Evolutionary conservation across 768 basidiomycete genomes (phyloP), one percentile per base, ranked within the genome.

Genomic region (Suillus sp.): DNA sequence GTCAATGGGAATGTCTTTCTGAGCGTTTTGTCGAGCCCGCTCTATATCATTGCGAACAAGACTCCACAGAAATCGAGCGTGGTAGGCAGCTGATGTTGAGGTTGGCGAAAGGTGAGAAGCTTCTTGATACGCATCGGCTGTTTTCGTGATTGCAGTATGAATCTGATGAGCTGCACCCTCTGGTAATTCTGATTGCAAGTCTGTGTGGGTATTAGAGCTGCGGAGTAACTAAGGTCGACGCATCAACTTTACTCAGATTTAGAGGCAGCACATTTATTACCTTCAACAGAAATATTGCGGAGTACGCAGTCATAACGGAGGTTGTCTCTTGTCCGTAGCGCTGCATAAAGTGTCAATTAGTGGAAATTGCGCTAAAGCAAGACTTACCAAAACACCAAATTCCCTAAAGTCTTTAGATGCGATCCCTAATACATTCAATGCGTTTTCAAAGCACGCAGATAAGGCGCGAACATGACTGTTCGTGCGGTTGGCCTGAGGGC

Each of bases 271-370:
- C n/a, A 67, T 75, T 13, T 27, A 61, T 59, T 71, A 90, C 93
- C 81, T 83, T 88, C 67, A 94, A 78, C 66, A 95, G 77, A 71
- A 92, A 89, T 42, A 94, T 86, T 22, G 92, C 92, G 54, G 90
- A 86, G 69, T 94, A 94, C 30, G 91, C 93, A 22, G 90, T 90
- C 92, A 94, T 94, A 53, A 90, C 85, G 9, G 89, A 88, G 64
- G 92, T 86, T 5, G 90, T 89, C 72, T 94, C 92, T 78, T 94
- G 93, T 9, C 89, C 85, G 68, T 94, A 95, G 51, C 89, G 88
- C 92, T 93, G 72, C 18, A 62, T 56, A 27, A 57, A 18, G 59
- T 54, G 47, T 69, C 40, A 69, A 66, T 55, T 25, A 50, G 35
- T 55, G 53, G 45, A 9, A 43, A 56, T 45, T 57, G 61, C 54